These are phyloP conservation scores for Lipomyces yamanashiensis DNA, from an alignment of 805 yeast species.

Conservation along the genomic window DNA sequence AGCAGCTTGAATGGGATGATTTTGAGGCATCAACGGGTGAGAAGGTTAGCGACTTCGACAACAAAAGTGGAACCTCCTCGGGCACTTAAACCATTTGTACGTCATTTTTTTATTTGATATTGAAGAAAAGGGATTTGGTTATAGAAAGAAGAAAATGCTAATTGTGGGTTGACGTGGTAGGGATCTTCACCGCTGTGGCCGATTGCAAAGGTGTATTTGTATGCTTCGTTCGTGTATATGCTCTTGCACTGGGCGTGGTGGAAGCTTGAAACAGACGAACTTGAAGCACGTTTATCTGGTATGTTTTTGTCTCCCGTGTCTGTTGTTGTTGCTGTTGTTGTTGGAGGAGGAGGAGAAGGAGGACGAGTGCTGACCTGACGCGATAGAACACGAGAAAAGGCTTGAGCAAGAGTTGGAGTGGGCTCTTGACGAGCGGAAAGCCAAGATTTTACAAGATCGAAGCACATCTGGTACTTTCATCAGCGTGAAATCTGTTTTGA, in stretches of 20 bases:
- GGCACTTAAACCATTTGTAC: conserved; percentile 8
- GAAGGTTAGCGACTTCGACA: not conserved
- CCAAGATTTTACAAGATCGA: not conserved
- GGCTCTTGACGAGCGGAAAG: conserved; percentile 15
- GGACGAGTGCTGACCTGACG: not conserved
- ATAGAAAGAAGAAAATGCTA: not conserved
- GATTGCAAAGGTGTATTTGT: conserved; percentile 28
- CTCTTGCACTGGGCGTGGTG: conserved; percentile 35
- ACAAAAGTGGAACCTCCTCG: not conserved
- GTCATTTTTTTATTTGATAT: not conserved
- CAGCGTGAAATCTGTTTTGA: not conserved
- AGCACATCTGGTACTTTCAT: not conserved
- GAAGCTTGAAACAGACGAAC: conserved; percentile 32
- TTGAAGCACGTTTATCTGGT: conserved; percentile 18
- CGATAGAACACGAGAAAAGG: conserved; percentile 1
- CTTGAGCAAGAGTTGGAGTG: conserved; percentile 15
- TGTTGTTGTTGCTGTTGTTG: too few relatives aligned
- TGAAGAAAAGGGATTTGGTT: not conserved
- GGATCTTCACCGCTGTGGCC: conserved; percentile 35
- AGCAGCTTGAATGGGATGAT: too few relatives aligned
- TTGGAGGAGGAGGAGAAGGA: not conserved
- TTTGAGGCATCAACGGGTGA: not conserved
- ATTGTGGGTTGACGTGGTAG: conserved; percentile 4
- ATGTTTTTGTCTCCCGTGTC: not conserved
- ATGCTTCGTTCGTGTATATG: conserved; percentile 31